These are phyloP conservation scores for Xylaria castorea DNA, from an alignment of 495 filamentous ascomycete species.

Conservation along the genomic window DNA sequence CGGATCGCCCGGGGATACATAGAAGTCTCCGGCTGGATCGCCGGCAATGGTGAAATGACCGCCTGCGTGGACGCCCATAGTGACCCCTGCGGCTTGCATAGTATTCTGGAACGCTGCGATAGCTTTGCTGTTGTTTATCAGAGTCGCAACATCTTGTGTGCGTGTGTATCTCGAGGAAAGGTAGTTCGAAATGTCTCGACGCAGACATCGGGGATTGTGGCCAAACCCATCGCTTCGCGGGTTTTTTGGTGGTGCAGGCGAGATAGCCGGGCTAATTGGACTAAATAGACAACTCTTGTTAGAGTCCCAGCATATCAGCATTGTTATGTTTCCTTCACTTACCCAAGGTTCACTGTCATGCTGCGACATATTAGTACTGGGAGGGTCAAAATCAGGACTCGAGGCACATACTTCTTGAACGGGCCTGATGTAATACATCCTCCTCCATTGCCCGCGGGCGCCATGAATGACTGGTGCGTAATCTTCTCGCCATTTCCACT, in stretches of 20 bases:
- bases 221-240: conserved; percentile 47
- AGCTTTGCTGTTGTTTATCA: conserved; percentile 53
- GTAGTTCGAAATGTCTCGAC: conserved; percentile 66
- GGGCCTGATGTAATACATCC: conserved; percentile 70
- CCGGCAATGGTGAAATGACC: conserved; percentile 53
- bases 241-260: conserved; percentile 47
- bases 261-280: conserved; percentile 36
- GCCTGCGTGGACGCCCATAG: conserved; percentile 48
- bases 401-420: conserved; percentile 51
- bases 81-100: conserved; percentile 47
- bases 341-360: conserved; percentile 61
- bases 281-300: not conserved
- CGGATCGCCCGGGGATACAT: conserved; percentile 68
- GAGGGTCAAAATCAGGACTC: not conserved
- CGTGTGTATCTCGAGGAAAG: conserved; percentile 54
- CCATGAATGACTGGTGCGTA: conserved; percentile 38
- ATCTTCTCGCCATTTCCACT: conserved; percentile 63
- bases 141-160: conserved; percentile 53
- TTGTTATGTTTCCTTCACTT: conserved; percentile 40
- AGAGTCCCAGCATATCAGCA: not conserved
- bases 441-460: conserved; percentile 65
- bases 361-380: conserved; percentile 27
- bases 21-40: conserved; percentile 56
- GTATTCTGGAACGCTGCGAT: conserved; percentile 54
- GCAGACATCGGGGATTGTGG: conserved; percentile 68